Evolutionary conservation across 2,329 filamentous ascomycete genomes (phyloP).

Genomic region (Fusarium liriodendri): DNA sequence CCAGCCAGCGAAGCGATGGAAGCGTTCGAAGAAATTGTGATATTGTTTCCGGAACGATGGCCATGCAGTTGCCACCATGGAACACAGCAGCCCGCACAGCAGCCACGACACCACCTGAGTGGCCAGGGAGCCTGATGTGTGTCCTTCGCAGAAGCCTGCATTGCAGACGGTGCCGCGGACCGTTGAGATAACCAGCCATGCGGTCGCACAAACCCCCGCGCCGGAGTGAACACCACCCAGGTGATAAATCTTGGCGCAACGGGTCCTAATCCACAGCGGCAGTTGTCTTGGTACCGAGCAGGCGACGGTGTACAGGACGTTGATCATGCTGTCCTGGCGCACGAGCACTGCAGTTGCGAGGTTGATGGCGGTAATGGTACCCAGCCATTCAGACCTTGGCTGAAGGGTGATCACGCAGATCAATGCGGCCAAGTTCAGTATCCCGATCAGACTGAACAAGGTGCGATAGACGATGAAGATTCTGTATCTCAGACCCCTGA

Average conservation of each 20-base stretch:
- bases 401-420: slow-evolving; percentile 53
- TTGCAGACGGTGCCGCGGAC: slow-evolving; percentile 52
- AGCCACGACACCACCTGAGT: slow-evolving; percentile 65
- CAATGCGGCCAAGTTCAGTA: slow-evolving; percentile 63
- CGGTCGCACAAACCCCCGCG: slow-evolving; percentile 59
- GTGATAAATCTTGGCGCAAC: slow-evolving; percentile 63
- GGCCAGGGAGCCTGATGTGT: slow-evolving; percentile 53
- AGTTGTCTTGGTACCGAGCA: slow-evolving; percentile 58
- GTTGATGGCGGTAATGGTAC: slow-evolving; percentile 59
- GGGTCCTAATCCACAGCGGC: slow-evolving; percentile 61
- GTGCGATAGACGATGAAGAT: slow-evolving; percentile 66
- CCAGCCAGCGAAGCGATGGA: slow-evolving; percentile 82
- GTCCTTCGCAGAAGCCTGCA: slow-evolving; percentile 43
- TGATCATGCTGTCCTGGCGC: slow-evolving; percentile 65
- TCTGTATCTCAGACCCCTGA: slow-evolving; percentile 55
- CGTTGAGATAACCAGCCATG: slow-evolving; percentile 61
- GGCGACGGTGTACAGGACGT: slow-evolving; percentile 59
- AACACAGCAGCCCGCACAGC: slow-evolving; percentile 66
- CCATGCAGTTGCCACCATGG: slow-evolving; percentile 72
- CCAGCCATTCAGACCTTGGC: slow-evolving; percentile 51
- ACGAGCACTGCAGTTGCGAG: slow-evolving; percentile 62
- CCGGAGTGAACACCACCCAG: slow-evolving; percentile 64
- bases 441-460: slow-evolving; percentile 64
- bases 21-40: slow-evolving; percentile 77
- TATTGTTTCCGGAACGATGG: slow-evolving; percentile 70